phyloP scores from a whole-genome alignment of 2,329 filamentous ascomycete species.

The Phyllosticta citriasiana region DNA sequence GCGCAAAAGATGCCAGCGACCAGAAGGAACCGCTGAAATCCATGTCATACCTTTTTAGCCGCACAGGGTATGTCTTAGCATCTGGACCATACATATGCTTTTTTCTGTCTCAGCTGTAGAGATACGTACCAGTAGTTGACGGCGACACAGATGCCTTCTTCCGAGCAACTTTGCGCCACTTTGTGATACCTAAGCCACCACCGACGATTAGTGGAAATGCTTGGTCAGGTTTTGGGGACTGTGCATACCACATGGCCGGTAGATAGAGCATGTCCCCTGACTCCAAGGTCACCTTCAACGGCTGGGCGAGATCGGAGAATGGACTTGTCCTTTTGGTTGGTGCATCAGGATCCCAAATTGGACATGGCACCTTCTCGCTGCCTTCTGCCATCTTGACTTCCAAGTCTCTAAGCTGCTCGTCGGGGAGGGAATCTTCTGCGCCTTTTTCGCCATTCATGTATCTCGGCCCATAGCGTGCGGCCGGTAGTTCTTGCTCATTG shows the following conservation, averaged over 20 bases:
- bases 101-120: neutral
- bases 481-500: conserved; percentile 48
- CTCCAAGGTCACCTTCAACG: conserved; percentile 57
- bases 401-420: conserved; percentile 14
- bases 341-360: conserved; percentile 63
- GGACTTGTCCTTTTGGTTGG: conserved; percentile 41
- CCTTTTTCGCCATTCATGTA: neutral
- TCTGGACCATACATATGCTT: neutral
- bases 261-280: conserved; percentile 75
- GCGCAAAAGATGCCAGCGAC: conserved; percentile 46
- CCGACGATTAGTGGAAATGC: neutral
- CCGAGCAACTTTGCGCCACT: conserved; percentile 58
- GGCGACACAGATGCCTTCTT: conserved; percentile 64
- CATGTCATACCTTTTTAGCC: conserved; percentile 54
- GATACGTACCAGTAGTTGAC: conserved; percentile 59
- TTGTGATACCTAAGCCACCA: conserved; percentile 56
- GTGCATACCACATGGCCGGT: conserved; percentile 62
- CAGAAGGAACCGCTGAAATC: conserved; percentile 63
- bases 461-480: conserved; percentile 47
- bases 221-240: neutral
- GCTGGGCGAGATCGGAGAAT: conserved; percentile 51
- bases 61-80: neutral
- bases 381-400: conserved; percentile 24
- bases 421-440: neutral
- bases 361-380: conserved; percentile 50